Evolutionary conservation across 371 early-diverging fungal species (phyloP), one percentile per base, ranked within the genome.

Genomic region (Mortierella sp.): DNA sequence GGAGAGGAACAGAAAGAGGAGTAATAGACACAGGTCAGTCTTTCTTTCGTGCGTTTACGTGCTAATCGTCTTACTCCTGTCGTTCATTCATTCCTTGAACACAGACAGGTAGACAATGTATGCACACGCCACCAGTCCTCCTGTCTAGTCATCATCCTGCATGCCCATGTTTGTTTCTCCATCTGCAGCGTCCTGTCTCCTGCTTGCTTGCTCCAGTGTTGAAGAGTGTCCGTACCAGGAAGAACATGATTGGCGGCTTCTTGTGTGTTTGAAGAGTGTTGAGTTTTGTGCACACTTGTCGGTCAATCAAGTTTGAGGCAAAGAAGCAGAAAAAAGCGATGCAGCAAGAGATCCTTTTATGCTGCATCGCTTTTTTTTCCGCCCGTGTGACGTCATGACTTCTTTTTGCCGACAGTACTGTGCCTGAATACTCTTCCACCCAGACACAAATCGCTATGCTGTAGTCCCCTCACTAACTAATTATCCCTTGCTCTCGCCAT

Each of bases 191-290:
- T 57, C 9, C 54, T 14, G 37, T 57, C 19, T 34, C 16, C 43
- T 11, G 9, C 67, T 9, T n/a, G 19, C 34, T 34, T 11, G n/a
- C 75, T 70, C 21, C 64, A 4, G 48, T n/a, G 13, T 55, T n/a
- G n/a, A 55, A 16, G 1, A 28, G 37, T 34, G 46, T 48, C 54
- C 28, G 71, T 83, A 83, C 83, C 83, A 83, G 72, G 77, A 83
- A 83, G 77, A 83, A 83, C 83, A 83, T 83, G 83, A 53, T 67
- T 74, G 72, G 19, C 8, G 61, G 61, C 61, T 40, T 40, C 31
- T 59, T 61, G 61, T 50, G 50, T 50, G 16, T 13, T 31, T 28
- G 61, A 50, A 14, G 11, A 50, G 13, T 14, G 16, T 16, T 50
- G 14, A 2, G 50, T 50, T 11, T 16, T 16, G 50, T 50, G 57